These are phyloP conservation scores for Thozetella sp. DNA, from an alignment of 495 filamentous ascomycete species.

Conservation along the genomic window DNA sequence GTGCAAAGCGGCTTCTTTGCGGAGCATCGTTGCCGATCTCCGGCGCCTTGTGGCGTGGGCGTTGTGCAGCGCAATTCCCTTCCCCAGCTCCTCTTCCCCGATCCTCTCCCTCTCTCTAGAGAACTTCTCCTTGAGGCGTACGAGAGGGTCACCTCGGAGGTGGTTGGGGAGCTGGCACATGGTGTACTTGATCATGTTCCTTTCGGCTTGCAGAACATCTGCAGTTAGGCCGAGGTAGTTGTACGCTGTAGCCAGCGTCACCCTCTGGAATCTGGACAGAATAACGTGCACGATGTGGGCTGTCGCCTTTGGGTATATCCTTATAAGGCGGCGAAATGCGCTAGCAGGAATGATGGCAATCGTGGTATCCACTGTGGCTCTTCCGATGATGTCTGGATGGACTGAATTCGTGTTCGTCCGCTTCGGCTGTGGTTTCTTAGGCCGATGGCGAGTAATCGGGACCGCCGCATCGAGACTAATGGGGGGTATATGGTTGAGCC, in stretches of 20 bases:
- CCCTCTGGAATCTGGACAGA: conserved; percentile 87
- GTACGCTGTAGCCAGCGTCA: conserved; percentile 92
- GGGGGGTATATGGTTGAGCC: conserved; percentile 64
- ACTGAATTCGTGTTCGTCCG: conserved; percentile 69
- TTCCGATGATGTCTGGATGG: conserved; percentile 94
- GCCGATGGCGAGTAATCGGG: conserved; percentile 9
- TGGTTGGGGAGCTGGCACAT: conserved; percentile 91
- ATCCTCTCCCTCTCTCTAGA: conserved; percentile 81
- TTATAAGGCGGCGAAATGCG: conserved; percentile 90
- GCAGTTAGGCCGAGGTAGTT: conserved; percentile 89
- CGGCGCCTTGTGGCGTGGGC: conserved; percentile 61
- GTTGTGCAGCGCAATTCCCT: conserved; percentile 96
- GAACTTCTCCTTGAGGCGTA: conserved; percentile 93
- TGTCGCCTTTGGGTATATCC: conserved; percentile 93
- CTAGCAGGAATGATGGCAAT: conserved; percentile 98
- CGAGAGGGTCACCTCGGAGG: conserved; percentile 80
- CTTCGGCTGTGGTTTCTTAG: conserved; percentile 34
- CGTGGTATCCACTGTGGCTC: conserved; percentile 96
- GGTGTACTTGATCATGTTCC: conserved; percentile 89
- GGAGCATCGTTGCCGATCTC: conserved; percentile 71
- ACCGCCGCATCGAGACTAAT: conserved; percentile 64
- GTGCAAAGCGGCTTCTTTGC: conserved; percentile 82
- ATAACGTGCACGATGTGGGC: conserved; percentile 98
- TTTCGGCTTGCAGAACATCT: conserved; percentile 89
- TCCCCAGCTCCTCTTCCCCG: conserved; percentile 79